Conservation (phyloP, 768 basidiomycete species). For the Termitomyces sp. region DNA sequence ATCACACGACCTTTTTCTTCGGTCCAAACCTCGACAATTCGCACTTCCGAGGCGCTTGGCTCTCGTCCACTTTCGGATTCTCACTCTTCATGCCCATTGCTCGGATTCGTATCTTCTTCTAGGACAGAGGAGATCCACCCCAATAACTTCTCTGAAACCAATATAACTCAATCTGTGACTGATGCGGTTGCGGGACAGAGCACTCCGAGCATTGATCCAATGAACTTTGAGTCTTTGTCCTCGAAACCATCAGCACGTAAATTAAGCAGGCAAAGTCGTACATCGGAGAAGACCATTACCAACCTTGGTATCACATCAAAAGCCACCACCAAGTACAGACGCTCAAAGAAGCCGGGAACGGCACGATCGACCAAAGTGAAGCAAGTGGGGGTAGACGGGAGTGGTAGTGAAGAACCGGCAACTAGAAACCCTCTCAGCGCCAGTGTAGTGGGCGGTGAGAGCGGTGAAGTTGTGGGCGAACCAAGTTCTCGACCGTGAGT, state of each 20-base stretch:
- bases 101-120: too few relatives aligned
- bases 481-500: constrained; percentile 26
- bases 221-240: neutral
- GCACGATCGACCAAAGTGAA: constrained; percentile 8
- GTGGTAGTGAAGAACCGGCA: constrained; percentile 37
- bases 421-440: constrained; percentile 15
- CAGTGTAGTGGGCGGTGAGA: constrained; percentile 40
- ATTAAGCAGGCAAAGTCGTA: neutral
- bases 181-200: neutral
- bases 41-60: neutral
- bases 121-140: too few relatives aligned
- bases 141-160: too few relatives aligned
- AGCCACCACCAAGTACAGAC: constrained; percentile 20
- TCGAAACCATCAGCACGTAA: neutral
- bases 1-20: neutral
- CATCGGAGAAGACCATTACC: neutral
- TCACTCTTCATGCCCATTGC: too few relatives aligned
- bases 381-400: constrained; percentile 25
- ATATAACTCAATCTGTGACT: neutral
- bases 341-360: constrained; percentile 12
- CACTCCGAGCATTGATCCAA: neutral
- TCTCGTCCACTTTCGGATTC: neutral
- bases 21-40: too few relatives aligned
- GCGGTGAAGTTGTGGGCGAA: constrained; percentile 30
- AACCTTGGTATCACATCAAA: constrained; percentile 1